phyloP scores from a whole-genome alignment of 345 rosid species.

The Eucalyptus grandis region DNA sequence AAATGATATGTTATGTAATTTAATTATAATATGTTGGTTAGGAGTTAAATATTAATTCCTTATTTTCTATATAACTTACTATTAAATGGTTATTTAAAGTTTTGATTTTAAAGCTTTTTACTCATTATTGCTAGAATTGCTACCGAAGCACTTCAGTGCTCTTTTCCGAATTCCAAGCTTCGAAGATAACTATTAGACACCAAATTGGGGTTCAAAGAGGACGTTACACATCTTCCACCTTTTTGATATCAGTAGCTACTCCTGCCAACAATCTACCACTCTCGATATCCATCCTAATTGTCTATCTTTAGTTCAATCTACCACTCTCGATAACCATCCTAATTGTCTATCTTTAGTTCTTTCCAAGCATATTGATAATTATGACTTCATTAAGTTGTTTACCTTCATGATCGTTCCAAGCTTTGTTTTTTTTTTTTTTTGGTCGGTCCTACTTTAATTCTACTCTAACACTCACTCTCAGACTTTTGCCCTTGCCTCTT shows the following conservation, averaged over 20 bases:
- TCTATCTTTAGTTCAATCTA: not conserved
- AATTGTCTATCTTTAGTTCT: not conserved
- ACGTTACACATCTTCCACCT: not conserved
- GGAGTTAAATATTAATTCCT: too few species aligned
- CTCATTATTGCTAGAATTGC: not conserved
- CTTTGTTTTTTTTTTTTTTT: too few species aligned
- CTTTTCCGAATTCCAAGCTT: not conserved
- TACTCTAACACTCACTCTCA: too few species aligned
- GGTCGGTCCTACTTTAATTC: too few species aligned
- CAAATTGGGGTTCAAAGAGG: not conserved
- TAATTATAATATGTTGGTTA: too few species aligned
- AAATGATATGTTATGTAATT: not conserved
- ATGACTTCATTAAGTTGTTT: not conserved
- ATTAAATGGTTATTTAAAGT: not conserved
- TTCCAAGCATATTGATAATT: not conserved
- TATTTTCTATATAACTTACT: not conserved
- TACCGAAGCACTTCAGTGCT: accelerated
- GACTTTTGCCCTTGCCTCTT: too few species aligned
- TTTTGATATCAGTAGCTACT: not conserved
- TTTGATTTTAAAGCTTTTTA: too few species aligned
- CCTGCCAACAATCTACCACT: too few species aligned
- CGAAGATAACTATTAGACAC: not conserved
- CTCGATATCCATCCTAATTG: not conserved
- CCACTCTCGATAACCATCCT: not conserved
- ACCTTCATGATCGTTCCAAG: not conserved